These are phyloP conservation scores for Rhodamnia argentea DNA, from an alignment of 345 rosid species.

Conservation along the genomic window DNA sequence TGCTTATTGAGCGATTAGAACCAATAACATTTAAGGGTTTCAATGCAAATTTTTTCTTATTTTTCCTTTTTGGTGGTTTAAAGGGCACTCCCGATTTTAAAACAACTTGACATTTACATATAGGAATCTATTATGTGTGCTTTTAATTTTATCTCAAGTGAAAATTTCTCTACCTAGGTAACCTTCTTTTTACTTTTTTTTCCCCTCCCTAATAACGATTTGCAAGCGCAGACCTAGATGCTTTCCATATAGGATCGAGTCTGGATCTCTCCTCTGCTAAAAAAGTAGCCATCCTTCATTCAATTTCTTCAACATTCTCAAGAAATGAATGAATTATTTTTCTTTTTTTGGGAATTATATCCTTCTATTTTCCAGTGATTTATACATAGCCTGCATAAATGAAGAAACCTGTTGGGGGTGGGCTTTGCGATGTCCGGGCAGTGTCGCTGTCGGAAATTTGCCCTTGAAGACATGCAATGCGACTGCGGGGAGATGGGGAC, in stretches of 20 bases:
- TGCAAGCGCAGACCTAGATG: not conserved
- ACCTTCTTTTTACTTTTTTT: not conserved
- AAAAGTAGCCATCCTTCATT: not conserved
- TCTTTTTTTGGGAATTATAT: not conserved
- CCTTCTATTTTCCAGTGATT: not conserved
- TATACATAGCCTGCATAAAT: not conserved
- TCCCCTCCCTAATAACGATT: not conserved
- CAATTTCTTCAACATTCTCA: not conserved
- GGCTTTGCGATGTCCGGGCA: not conserved
- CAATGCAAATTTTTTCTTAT: not conserved
- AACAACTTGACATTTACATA: not conserved
- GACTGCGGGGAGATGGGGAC: not conserved
- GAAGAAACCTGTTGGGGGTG: not conserved
- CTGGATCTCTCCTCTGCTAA: not conserved
- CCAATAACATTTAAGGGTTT: not conserved
- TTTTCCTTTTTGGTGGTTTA: not conserved
- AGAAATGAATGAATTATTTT: not conserved
- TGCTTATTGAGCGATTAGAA: not conserved
- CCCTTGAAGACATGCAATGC: not conserved
- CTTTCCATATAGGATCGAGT: not conserved
- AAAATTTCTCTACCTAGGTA: not conserved
- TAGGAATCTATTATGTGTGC: not conserved
- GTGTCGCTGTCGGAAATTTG: not conserved
- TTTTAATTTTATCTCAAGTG: not conserved
- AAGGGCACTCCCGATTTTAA: not conserved